A percentile compares a stretch with the other conserved stretches of the same genome.
Evolutionary conservation across 202 grass and related monocot species (phyloP).

Genomic region (Saccharum hybrid): DNA sequence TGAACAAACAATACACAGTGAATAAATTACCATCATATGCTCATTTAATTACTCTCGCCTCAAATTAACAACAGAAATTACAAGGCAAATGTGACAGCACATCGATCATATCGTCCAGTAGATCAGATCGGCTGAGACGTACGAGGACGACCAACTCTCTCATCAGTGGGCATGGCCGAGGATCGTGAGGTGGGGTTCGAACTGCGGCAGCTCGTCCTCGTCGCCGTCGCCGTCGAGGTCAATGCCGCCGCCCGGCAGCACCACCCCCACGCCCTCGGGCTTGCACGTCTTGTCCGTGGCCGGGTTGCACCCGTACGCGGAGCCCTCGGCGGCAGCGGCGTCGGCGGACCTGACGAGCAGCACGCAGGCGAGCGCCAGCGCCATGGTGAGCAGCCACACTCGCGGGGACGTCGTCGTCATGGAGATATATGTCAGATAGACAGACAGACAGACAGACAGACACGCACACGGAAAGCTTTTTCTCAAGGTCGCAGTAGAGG

Average conservation of each 20-base stretch:
- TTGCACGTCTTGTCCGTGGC: slow-evolving; percentile 58
- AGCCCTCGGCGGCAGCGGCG: neutral
- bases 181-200: slow-evolving; percentile 47
- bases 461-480: neutral
- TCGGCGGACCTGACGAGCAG: slow-evolving; percentile 30
- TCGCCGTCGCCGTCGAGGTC: slow-evolving; percentile 40
- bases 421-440: neutral
- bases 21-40: neutral
- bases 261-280: neutral
- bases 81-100: neutral
- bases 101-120: neutral
- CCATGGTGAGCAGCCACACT: slow-evolving; percentile 44
- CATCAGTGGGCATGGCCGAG: slow-evolving; percentile 45
- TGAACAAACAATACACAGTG: neutral
- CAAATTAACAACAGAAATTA: neutral
- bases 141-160: no score
- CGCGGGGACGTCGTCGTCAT: slow-evolving; percentile 46
- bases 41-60: neutral
- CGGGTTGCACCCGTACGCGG: slow-evolving; percentile 37
- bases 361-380: slow-evolving; percentile 43
- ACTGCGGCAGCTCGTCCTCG: slow-evolving; percentile 53
- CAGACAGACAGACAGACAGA: neutral
- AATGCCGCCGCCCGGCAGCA: slow-evolving; percentile 14
- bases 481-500: neutral
- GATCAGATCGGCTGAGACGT: no score